Evolutionary conservation across 2,329 filamentous ascomycete genomes (phyloP).

Genomic region (Venturiaceae sp.): DNA sequence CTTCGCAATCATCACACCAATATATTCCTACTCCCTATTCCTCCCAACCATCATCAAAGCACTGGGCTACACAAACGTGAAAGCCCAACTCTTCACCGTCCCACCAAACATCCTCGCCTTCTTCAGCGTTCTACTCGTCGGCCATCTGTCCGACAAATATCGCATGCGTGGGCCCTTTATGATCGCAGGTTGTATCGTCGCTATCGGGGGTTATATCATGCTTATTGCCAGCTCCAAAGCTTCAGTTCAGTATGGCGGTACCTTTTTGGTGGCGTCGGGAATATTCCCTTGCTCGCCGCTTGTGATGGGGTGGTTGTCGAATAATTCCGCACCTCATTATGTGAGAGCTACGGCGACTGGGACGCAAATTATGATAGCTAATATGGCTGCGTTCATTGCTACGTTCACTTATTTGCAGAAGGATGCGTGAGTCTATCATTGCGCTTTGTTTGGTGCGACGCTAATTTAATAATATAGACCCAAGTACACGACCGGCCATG

Average conservation of each 20-base stretch:
- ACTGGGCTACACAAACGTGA: conserved; percentile 7
- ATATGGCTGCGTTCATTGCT: conserved; percentile 34
- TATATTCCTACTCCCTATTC: conserved; percentile 30
- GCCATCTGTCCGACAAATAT: conserved; percentile 7
- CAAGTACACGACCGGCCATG: conserved; percentile 36
- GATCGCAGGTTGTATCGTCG: conserved; percentile 8
- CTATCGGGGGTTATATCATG: conserved; percentile 6
- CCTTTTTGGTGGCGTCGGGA: conserved; percentile 2
- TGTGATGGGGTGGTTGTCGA: conserved; percentile 26
- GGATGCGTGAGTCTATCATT: conserved; percentile 27
- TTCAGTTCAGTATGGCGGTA: conserved; percentile 2
- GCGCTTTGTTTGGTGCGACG: conserved; percentile 36
- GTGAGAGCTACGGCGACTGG: conserved; percentile 32
- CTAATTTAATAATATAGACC: conserved; percentile 34
- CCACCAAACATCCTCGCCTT: conserved; percentile 13
- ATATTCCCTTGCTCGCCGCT: conserved; percentile 1
- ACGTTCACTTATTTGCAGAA: conserved; percentile 34
- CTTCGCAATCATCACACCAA: conserved; percentile 30
- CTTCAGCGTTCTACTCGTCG: conserved; percentile 12
- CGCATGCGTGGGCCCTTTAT: conserved; percentile 9
- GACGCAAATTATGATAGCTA: conserved; percentile 30
- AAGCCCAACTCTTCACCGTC: conserved; percentile 26
- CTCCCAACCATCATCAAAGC: conserved; percentile 9
- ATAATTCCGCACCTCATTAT: conserved; percentile 35
- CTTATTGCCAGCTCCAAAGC: neutral